A percentile compares a stretch with the other conserved stretches of the same genome.
Conservation (phyloP, 2,329 filamentous ascomycete species). For the Botrytis fragariae region DNA sequence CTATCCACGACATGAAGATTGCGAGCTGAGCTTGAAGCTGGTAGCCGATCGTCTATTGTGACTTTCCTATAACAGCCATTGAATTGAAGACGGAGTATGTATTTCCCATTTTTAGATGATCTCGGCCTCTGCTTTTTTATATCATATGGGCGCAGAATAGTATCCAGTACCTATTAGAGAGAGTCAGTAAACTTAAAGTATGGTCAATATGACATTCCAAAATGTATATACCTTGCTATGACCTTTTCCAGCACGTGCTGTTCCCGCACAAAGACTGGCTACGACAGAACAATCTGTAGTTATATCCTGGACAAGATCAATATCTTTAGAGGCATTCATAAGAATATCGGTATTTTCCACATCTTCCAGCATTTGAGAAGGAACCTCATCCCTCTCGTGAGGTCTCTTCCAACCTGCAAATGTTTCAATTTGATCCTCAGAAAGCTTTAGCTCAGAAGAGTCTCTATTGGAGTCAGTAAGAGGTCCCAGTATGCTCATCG, state of each 20-base stretch:
- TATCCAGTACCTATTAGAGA: constrained; percentile 59
- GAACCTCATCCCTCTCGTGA: constrained; percentile 54
- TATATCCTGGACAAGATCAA: constrained; percentile 91
- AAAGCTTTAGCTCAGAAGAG: constrained; percentile 66
- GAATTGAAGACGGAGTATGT: constrained; percentile 89
- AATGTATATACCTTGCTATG: constrained; percentile 63
- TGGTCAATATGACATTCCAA: not conserved
- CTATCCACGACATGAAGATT: constrained; percentile 86
- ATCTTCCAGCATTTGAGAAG: not conserved
- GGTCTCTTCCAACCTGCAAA: constrained; percentile 84
- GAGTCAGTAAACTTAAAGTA: constrained; percentile 17
- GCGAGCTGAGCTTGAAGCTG: constrained; percentile 69
- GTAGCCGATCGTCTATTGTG: constrained; percentile 83
- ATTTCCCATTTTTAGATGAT: constrained; percentile 78
- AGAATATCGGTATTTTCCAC: constrained; percentile 42
- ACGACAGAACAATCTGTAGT: constrained; percentile 97
- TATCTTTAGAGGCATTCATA: constrained; percentile 57
- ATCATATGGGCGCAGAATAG: constrained; percentile 75
- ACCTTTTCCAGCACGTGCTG: constrained; percentile 66
- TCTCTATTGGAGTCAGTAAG: constrained; percentile 55
- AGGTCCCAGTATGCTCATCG: not conserved
- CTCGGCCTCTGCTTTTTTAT: constrained; percentile 53
- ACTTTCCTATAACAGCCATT: constrained; percentile 91
- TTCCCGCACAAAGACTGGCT: constrained; percentile 83
- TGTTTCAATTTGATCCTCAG: constrained; percentile 68